Evolutionary conservation across 169 alveolate species (phyloP).

Genomic region (Hammondia hammondi): DNA sequence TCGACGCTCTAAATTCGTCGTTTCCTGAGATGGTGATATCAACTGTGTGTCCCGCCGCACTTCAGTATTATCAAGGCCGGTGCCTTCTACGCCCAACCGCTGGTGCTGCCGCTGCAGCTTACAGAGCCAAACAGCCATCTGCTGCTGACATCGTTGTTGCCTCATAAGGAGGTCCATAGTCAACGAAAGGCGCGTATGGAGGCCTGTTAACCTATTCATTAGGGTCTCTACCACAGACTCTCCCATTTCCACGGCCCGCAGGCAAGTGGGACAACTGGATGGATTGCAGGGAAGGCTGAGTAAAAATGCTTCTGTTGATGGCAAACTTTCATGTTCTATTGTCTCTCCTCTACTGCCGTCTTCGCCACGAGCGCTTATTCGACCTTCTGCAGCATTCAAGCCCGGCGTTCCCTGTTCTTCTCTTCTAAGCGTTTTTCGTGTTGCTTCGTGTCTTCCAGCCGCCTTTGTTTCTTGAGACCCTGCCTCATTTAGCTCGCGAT

Average conservation of each 20-base stretch:
- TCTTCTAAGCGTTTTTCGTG: neutral
- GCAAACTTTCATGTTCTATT: neutral
- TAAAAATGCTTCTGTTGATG: neutral
- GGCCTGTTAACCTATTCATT: neutral
- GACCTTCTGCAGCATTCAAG: neutral
- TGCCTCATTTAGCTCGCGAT: neutral
- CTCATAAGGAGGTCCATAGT: neutral
- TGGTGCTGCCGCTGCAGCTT: slow-evolving; percentile 8
- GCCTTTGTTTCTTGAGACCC: neutral
- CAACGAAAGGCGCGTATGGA: neutral
- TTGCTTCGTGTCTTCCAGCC: neutral
- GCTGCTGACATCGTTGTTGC: neutral
- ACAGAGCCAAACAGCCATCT: neutral
- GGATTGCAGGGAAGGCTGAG: neutral
- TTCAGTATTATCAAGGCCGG: neutral
- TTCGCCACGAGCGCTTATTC: neutral
- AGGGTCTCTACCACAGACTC: neutral
- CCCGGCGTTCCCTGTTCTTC: neutral
- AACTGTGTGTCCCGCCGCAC: too few species aligned
- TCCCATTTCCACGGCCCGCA: neutral
- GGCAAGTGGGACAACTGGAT: neutral
- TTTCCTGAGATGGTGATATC: neutral
- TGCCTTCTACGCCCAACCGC: neutral
- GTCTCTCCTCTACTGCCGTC: neutral
- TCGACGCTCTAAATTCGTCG: neutral